These are phyloP conservation scores for Cladosporium sp. DNA, from an alignment of 2,329 filamentous ascomycete genomes.

Conservation along the genomic window DNA sequence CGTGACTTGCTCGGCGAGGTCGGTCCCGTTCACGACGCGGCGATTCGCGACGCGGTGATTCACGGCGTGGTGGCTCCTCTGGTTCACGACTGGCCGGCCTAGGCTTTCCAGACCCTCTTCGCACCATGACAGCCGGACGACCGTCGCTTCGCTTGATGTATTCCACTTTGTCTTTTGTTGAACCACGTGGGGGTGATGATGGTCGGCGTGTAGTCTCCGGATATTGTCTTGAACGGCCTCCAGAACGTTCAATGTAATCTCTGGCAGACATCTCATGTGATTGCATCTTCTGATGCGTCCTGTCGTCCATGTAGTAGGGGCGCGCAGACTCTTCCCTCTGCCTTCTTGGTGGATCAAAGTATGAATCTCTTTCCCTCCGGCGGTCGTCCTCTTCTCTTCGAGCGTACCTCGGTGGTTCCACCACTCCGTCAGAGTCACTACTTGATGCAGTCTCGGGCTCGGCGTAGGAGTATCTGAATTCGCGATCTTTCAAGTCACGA, in stretches of 20 bases:
- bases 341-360: conserved; percentile 22
- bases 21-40: conserved; percentile 16
- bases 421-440: conserved; percentile 24
- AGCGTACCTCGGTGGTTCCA: conserved; percentile 2
- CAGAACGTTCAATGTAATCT: conserved; percentile 26
- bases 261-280: conserved; percentile 21
- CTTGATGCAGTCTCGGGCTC: conserved; percentile 26
- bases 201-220: conserved; percentile 24
- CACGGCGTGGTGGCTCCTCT: conserved; percentile 20
- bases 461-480: conserved; percentile 33
- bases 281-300: conserved; percentile 25
- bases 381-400: conserved; percentile 21
- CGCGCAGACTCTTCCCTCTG: conserved; percentile 21
- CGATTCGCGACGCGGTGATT: background rate
- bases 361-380: conserved; percentile 20
- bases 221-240: conserved; percentile 17
- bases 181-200: conserved; percentile 22
- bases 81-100: conserved; percentile 18
- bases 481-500: conserved; percentile 34
- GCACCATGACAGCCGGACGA: conserved; percentile 21
- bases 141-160: conserved; percentile 25
- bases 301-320: conserved; percentile 22
- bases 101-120: conserved; percentile 24
- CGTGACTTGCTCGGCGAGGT: conserved; percentile 21
- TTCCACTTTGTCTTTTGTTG: conserved; percentile 25